These are phyloP conservation scores for Hemisphaericaspora subhashii DNA, from an alignment of 1,139 yeast species.

Conservation along the genomic window DNA sequence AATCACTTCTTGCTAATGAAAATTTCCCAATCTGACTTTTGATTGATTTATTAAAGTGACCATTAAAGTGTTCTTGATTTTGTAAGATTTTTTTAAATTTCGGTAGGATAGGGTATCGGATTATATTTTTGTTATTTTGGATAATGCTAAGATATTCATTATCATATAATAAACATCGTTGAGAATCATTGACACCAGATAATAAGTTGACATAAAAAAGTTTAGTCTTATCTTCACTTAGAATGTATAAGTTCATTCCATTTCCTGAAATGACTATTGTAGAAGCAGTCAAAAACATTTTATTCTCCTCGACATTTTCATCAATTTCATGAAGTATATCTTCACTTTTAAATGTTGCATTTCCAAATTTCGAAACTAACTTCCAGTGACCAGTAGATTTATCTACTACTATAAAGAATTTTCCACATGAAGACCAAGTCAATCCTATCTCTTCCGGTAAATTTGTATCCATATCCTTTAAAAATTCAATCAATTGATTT, in stretches of 20 bases:
- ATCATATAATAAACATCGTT: slow-evolving; percentile 23
- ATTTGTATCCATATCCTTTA: slow-evolving; percentile 15
- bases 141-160: slow-evolving; percentile 29
- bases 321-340: slow-evolving; percentile 26
- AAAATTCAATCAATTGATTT: slow-evolving; percentile 12
- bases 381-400: slow-evolving; percentile 30
- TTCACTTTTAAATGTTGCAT: slow-evolving; percentile 28
- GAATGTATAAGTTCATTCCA: slow-evolving; percentile 24
- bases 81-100: slow-evolving; percentile 28
- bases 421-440: slow-evolving; percentile 42
- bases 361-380: slow-evolving; percentile 38
- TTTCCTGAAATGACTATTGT: slow-evolving; percentile 27
- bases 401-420: slow-evolving; percentile 27
- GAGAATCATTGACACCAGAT: slow-evolving; percentile 16
- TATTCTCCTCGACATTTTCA: slow-evolving; percentile 16
- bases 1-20: slow-evolving; percentile 23
- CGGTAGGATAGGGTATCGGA: slow-evolving; percentile 34
- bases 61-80: slow-evolving; percentile 22
- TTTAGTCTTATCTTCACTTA: slow-evolving; percentile 20
- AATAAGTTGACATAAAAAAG: slow-evolving; percentile 26
- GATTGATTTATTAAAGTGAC: slow-evolving; percentile 14
- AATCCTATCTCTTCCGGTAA: slow-evolving; percentile 8
- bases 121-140: slow-evolving; percentile 19
- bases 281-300: slow-evolving; percentile 26
- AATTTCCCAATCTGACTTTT: slow-evolving; percentile 22